Conservation (phyloP, 805 yeast genomes). For the Danielozyma ontarioensis region DNA sequence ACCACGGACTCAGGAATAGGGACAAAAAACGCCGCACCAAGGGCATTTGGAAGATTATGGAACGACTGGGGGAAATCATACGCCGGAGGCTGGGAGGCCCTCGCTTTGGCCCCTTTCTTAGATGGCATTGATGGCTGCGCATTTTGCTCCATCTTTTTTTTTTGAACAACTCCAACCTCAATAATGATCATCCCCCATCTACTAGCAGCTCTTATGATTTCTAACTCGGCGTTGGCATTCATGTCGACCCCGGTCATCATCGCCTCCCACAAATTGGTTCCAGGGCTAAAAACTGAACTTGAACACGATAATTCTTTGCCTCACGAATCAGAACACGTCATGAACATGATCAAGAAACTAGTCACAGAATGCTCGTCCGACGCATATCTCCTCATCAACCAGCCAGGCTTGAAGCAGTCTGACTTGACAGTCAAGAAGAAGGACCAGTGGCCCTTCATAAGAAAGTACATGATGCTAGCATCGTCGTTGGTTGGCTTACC, state of each 20-base stretch:
- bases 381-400: constrained; percentile 30
- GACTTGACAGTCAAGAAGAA: constrained; percentile 27
- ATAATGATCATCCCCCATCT: too few relatives aligned
- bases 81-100: too few relatives aligned
- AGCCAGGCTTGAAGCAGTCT: constrained; percentile 30
- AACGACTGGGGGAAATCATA: constrained; percentile 15
- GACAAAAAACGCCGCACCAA: constrained; percentile 9
- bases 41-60: constrained; percentile 6
- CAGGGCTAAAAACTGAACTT: constrained; percentile 21
- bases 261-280: constrained; percentile 37
- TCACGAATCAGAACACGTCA: constrained; percentile 21
- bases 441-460: constrained; percentile 42
- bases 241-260: constrained; percentile 28
- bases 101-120: constrained; percentile 4
- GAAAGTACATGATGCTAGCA: constrained; percentile 48
- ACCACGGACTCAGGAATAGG: constrained; percentile 19
- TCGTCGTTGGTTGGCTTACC: constrained; percentile 62
- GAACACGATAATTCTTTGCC: constrained; percentile 10
- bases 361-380: constrained; percentile 37
- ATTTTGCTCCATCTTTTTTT: too few relatives aligned
- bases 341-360: constrained; percentile 29
- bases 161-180: too few relatives aligned
- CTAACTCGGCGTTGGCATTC: constrained; percentile 5
- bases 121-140: constrained; percentile 6
- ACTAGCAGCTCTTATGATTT: too few relatives aligned